phyloP scores from a whole-genome alignment of 768 basidiomycete species.

The Sutorius australiensis region DNA sequence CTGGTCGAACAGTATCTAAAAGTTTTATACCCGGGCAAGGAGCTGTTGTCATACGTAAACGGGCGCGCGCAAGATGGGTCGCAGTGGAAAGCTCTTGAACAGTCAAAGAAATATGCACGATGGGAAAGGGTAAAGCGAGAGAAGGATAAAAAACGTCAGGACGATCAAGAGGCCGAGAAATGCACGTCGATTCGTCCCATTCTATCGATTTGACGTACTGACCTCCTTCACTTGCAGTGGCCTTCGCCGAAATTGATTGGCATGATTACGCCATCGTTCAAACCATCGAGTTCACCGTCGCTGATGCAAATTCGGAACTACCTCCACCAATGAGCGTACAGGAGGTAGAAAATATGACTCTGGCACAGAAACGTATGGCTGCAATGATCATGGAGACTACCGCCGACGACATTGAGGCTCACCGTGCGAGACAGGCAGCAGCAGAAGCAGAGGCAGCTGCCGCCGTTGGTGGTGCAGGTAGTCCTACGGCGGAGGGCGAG shows the following conservation, averaged over 20 bases:
- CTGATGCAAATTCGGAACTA: constrained; percentile 85
- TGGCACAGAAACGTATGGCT: constrained; percentile 97
- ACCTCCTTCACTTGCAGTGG: constrained; percentile 46
- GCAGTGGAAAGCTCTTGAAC: constrained; percentile 75
- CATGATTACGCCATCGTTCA: constrained; percentile 98
- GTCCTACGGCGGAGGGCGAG: constrained; percentile 42
- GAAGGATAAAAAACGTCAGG: constrained; percentile 79
- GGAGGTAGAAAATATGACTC: constrained; percentile 93
- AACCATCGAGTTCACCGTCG: constrained; percentile 94
- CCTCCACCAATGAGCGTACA: constrained; percentile 96
- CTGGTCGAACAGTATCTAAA: constrained; percentile 95
- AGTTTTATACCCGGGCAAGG: constrained; percentile 79
- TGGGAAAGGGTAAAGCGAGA: constrained; percentile 87
- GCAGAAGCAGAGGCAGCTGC: constrained; percentile 83
- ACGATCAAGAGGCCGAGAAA: constrained; percentile 90
- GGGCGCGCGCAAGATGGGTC: constrained; percentile 60
- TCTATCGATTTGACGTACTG: not conserved
- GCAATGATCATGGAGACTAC: constrained; percentile 98
- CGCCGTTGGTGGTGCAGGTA: constrained; percentile 64
- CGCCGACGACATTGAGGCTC: constrained; percentile 79
- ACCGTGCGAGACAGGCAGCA: constrained; percentile 75
- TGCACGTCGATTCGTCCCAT: constrained; percentile 42
- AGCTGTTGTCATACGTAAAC: constrained; percentile 69
- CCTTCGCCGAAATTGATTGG: constrained; percentile 98
- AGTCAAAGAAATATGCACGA: constrained; percentile 73